Conservation (phyloP, 2,329 filamentous ascomycete genomes). For the Fusarium tupiense region DNA sequence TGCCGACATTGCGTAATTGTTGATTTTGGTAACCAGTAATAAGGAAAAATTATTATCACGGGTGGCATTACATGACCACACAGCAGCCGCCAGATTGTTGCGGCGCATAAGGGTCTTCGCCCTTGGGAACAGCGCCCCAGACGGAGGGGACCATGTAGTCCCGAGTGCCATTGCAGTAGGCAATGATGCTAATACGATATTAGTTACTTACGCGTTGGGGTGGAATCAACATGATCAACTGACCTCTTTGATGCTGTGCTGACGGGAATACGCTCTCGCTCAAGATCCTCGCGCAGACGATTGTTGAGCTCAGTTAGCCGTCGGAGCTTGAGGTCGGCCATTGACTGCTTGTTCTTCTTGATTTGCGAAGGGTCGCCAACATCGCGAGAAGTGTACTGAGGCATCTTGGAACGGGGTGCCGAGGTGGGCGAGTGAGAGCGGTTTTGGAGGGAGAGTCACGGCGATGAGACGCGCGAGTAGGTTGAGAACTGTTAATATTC, state of each 20-base stretch:
- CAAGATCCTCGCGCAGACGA: slow-evolving; percentile 93
- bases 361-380: slow-evolving; percentile 74
- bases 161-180: slow-evolving; percentile 96
- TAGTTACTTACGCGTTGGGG: slow-evolving; percentile 11
- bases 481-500: slow-evolving; percentile 32
- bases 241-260: slow-evolving; percentile 91
- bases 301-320: slow-evolving; percentile 97
- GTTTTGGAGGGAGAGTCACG: slow-evolving; percentile 23
- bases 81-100: slow-evolving; percentile 95
- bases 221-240: slow-evolving; percentile 44
- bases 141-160: slow-evolving; percentile 99
- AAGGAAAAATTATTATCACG: slow-evolving; percentile 34
- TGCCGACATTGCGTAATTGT: slow-evolving; percentile 45
- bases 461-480: slow-evolving; percentile 17
- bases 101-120: slow-evolving; percentile 97
- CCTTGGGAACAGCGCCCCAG: slow-evolving; percentile 94
- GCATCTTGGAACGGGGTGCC: slow-evolving; percentile 58
- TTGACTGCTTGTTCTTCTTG: slow-evolving; percentile 97
- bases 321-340: slow-evolving; percentile 97
- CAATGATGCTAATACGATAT: slow-evolving; percentile 78
- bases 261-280: slow-evolving; percentile 93
- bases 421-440: slow-evolving; percentile 23
- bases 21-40: slow-evolving; percentile 41
- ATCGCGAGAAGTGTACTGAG: slow-evolving; percentile 74
- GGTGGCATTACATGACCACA: slow-evolving; percentile 80